Conservation (phyloP, 2,329 filamentous ascomycete species). For the Colletotrichum lentis region DNA sequence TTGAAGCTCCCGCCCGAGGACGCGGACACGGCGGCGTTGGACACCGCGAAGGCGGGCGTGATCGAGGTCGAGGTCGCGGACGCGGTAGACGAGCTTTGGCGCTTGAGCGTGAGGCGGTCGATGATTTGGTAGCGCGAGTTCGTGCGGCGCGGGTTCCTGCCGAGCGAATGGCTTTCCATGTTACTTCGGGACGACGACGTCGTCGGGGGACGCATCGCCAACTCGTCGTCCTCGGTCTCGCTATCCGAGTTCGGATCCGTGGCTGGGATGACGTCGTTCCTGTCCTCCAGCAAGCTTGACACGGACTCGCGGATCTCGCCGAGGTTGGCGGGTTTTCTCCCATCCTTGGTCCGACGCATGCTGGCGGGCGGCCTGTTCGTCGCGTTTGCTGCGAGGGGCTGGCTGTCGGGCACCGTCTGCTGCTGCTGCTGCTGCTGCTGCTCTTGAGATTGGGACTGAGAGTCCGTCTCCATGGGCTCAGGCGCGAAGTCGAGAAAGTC, state of each 20-base stretch:
- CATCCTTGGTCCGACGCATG: conserved; percentile 67
- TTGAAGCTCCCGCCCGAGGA: conserved; percentile 62
- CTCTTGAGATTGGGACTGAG: conserved; percentile 46
- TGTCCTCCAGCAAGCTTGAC: conserved; percentile 82
- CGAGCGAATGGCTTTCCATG: conserved; percentile 58
- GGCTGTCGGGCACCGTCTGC: conserved; percentile 60
- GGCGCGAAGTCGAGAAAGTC: conserved; percentile 70
- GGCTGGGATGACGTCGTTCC: conserved; percentile 59
- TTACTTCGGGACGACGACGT: conserved; percentile 46
- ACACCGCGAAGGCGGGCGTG: conserved; percentile 64
- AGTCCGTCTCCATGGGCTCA: conserved; percentile 43
- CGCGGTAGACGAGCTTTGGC: conserved; percentile 55
- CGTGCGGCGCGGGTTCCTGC: conserved; percentile 48
- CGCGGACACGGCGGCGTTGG: conserved; percentile 50
- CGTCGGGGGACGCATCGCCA: conserved; percentile 43
- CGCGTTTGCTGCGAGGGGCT: conserved; percentile 51
- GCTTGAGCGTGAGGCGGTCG: conserved; percentile 77
- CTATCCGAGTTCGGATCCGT: conserved; percentile 61
- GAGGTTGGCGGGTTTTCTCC: conserved; percentile 75
- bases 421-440: conserved; percentile 43
- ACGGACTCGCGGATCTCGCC: conserved; percentile 84
- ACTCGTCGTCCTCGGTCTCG: conserved; percentile 56
- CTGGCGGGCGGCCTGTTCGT: conserved; percentile 65
- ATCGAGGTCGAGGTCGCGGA: conserved; percentile 42
- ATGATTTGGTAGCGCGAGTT: conserved; percentile 60